These are phyloP conservation scores for Suzukiozyma palmioleophila DNA, from an alignment of 1,139 yeast species.

Conservation along the genomic window DNA sequence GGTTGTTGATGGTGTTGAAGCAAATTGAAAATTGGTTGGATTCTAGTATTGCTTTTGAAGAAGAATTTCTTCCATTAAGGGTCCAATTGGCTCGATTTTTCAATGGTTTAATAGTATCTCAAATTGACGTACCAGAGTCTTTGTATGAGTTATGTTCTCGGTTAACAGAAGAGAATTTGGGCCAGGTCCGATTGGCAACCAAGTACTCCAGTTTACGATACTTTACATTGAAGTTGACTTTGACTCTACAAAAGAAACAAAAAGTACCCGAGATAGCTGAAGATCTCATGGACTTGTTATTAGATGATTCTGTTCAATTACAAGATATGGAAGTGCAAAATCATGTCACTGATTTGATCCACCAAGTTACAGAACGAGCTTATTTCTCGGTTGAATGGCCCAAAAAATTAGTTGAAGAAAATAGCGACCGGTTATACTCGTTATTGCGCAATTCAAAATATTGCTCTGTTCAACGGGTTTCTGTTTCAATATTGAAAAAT, in stretches of 20 bases:
- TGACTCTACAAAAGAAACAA: slow-evolving; percentile 1
- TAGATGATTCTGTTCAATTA: slow-evolving; percentile 20
- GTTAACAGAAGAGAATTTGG: slow-evolving; percentile 49
- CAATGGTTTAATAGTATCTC: slow-evolving; percentile 20
- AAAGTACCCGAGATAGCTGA: slow-evolving; percentile 18
- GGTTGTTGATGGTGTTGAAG: slow-evolving; percentile 56
- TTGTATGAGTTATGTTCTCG: slow-evolving; percentile 31
- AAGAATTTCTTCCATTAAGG: slow-evolving; percentile 47
- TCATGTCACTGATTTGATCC: slow-evolving; percentile 31
- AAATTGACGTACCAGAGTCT: slow-evolving; percentile 24
- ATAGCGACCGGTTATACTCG: slow-evolving; percentile 16
- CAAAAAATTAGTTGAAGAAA: slow-evolving; percentile 12
- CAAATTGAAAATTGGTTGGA: slow-evolving; percentile 56
- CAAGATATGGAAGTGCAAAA: slow-evolving; percentile 14
- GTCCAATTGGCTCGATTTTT: slow-evolving; percentile 50
- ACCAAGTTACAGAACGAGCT: slow-evolving; percentile 28
- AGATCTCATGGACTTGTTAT: slow-evolving; percentile 37
- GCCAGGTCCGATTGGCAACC: slow-evolving; percentile 38
- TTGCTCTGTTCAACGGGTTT: slow-evolving; percentile 30
- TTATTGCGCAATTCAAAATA: slow-evolving; percentile 21
- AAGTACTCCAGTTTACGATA: slow-evolving; percentile 41
- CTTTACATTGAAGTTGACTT: slow-evolving; percentile 39
- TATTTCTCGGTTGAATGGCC: slow-evolving; percentile 4
- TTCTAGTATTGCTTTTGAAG: slow-evolving; percentile 57
- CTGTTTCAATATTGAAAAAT: slow-evolving; percentile 30